Evolutionary conservation across 805 yeast genomes (phyloP).

Genomic region (Myxozyma geophila): DNA sequence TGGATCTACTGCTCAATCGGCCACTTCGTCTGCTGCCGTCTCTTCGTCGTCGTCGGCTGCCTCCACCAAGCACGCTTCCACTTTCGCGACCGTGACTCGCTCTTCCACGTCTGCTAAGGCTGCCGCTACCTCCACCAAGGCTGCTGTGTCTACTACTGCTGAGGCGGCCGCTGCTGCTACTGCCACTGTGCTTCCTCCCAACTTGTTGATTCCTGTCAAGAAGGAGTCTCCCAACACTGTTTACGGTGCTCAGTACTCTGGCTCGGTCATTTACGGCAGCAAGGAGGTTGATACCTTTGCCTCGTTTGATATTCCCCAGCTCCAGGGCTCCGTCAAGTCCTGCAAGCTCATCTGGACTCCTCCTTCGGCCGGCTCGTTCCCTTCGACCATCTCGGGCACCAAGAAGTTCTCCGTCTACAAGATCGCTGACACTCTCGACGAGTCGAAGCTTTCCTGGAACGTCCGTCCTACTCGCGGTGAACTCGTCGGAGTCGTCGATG

Average conservation of each 20-base stretch:
- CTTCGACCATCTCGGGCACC: slow-evolving; percentile 27
- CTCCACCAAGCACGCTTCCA: slow-evolving; percentile 8
- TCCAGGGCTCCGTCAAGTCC: slow-evolving; percentile 11
- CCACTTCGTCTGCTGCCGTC: slow-evolving; percentile 10
- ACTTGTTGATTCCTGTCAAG: slow-evolving; percentile 31
- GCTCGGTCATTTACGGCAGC: slow-evolving; percentile 11
- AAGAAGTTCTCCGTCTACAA: slow-evolving; percentile 24
- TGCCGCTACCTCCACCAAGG: slow-evolving; percentile 9
- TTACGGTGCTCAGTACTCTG: slow-evolving; percentile 31
- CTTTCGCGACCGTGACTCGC: slow-evolving; percentile 9
- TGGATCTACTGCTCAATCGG: not conserved
- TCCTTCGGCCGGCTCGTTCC: slow-evolving; percentile 29
- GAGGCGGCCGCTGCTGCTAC: slow-evolving; percentile 23
- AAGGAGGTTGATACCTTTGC: slow-evolving; percentile 25
- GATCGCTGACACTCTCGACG: slow-evolving; percentile 16
- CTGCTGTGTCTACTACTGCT: not conserved
- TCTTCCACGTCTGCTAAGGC: not conserved
- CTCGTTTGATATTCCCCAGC: slow-evolving; percentile 30
- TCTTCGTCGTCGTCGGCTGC: not conserved
- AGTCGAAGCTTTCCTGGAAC: slow-evolving; percentile 22
- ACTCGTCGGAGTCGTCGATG: slow-evolving; percentile 25
- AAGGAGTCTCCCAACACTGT: slow-evolving; percentile 20
- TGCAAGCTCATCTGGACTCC: slow-evolving; percentile 35
- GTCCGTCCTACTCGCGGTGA: slow-evolving; percentile 25
- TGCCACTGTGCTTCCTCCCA: slow-evolving; percentile 29